Evolutionary conservation across 495 filamentous ascomycete species (phyloP), one percentile per base, ranked within the genome.

Genomic region (Aspergillus ellipticus): DNA sequence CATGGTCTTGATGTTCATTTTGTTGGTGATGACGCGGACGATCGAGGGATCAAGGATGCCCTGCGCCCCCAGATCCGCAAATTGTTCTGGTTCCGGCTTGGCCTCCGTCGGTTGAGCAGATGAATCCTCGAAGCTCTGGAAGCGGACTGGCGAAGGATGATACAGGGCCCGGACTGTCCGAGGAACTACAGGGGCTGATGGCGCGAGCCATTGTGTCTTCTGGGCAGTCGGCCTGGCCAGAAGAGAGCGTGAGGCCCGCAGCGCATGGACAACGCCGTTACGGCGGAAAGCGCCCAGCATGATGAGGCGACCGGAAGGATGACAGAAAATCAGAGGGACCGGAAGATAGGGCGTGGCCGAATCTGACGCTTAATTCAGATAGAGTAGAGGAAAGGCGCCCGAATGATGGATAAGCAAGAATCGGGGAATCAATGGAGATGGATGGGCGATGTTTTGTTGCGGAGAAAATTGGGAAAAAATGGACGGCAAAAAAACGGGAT

Each of bases 1-100:
- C 93, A 98, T 96, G 37, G 79, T 86, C 20, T 87, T 79, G 60
- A 96, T 81, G 3, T 78, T 72, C 88, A 97, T 94, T 17, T 82
- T 79, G 20, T 80, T 57, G 0, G 84, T 89, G 61, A 97, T 83
- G 42, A 85, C 84, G 6, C 77, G 56, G 53, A 96, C 79, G 45
- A 97, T 70, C 31, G 71, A 74, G 4, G 66, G 58, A 61, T 92
- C 72, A 29, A 97, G 83, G 48, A 90, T 61, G 13, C 82, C 81
- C 21, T 82, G 69, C 4, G 77, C 73, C 22, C 68, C 69, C 26
- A 98, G 75, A 35, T 96, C 85, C 3, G 75, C 63, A 65, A 98
- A 98, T 37, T 76, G 76, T 17, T 85, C 88, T n/a, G n/a, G n/a
- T n/a, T n/a, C n/a, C n/a, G n/a, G n/a, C n/a, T n/a, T n/a, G n/a